phyloP scores from a whole-genome alignment of 1,284 basidiomycete genomes.

The Cutaneotrichosporon sp. region DNA sequence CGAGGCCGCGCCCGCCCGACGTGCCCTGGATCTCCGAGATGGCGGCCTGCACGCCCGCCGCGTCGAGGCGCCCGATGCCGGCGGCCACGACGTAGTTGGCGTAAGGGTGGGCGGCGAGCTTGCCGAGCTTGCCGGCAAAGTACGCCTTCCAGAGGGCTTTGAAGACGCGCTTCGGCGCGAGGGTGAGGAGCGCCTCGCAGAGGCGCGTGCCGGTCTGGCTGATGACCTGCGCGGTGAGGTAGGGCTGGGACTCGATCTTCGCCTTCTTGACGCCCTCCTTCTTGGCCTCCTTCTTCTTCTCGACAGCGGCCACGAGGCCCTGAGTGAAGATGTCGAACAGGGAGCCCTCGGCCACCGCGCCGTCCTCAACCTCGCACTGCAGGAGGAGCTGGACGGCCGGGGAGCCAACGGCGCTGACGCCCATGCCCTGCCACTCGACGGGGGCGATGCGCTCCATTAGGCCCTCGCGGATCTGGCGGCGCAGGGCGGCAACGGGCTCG shows the following conservation, averaged over 20 bases:
- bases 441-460: constrained; percentile 62
- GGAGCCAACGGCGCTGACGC: constrained; percentile 76
- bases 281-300: constrained; percentile 38
- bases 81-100: constrained; percentile 88
- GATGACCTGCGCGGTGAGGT: constrained; percentile 70
- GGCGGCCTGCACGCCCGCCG: constrained; percentile 62
- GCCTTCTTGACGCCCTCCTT: not conserved
- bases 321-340: constrained; percentile 78
- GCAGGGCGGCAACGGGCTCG: constrained; percentile 15
- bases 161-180: constrained; percentile 67
- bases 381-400: constrained; percentile 79
- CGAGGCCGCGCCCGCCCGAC: constrained; percentile 58
- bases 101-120: constrained; percentile 78
- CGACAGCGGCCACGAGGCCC: constrained; percentile 70
- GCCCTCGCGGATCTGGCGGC: constrained; percentile 57
- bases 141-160: constrained; percentile 71
- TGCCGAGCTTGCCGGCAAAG: constrained; percentile 68
- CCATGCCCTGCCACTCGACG: constrained; percentile 79
- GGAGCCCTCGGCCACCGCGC: constrained; percentile 65
- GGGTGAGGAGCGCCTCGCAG: constrained; percentile 71
- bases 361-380: constrained; percentile 71
- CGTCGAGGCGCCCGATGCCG: constrained; percentile 64
- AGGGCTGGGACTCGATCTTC: constrained; percentile 36
- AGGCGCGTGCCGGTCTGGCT: constrained; percentile 85
- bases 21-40: constrained; percentile 61